Percentiles rank a stretch among this genome's conserved stretches.
Evolutionary conservation across 257 asterid species (phyloP).

Genomic region (Cynanchum wilfordii): DNA sequence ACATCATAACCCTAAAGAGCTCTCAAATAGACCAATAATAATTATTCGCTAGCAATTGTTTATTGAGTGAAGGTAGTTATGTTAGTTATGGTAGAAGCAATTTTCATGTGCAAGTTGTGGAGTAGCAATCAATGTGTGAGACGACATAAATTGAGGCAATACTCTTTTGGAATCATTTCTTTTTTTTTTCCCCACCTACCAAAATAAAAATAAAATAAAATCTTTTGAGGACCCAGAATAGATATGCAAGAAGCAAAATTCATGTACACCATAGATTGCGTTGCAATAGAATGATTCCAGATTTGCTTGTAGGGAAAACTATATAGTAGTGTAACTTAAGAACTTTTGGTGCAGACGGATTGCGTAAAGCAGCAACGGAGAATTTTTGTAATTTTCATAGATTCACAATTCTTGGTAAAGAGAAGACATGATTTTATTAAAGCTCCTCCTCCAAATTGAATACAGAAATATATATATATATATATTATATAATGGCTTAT

Average conservation of each 20-base stretch:
- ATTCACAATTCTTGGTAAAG: slow-evolving; percentile 16
- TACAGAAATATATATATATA: background rate
- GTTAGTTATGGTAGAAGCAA: slow-evolving; percentile 17
- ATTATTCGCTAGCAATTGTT: background rate
- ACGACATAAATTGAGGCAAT: background rate
- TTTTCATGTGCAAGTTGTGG: too few relatives aligned
- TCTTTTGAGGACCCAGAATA: background rate
- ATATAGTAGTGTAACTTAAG: background rate
- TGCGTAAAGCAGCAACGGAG: slow-evolving; percentile 17
- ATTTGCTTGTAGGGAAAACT: slow-evolving; percentile 12
- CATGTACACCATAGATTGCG: background rate
- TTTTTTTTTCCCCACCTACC: background rate
- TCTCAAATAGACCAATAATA: background rate
- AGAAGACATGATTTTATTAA: slow-evolving; percentile 9
- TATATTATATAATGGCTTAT: background rate
- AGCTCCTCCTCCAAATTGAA: background rate
- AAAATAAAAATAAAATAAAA: background rate
- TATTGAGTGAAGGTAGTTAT: slow-evolving; percentile 15
- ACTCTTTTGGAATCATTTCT: slow-evolving; percentile 10
- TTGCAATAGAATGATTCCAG: background rate
- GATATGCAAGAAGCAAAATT: background rate
- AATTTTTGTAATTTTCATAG: background rate
- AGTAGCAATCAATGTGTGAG: slow-evolving; percentile 1
- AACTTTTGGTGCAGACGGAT: slow-evolving; percentile 1
- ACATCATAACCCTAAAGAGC: background rate